Evolutionary conservation across 179 eudicot genomes (phyloP).

Genomic region (Pouteria campechiana): DNA sequence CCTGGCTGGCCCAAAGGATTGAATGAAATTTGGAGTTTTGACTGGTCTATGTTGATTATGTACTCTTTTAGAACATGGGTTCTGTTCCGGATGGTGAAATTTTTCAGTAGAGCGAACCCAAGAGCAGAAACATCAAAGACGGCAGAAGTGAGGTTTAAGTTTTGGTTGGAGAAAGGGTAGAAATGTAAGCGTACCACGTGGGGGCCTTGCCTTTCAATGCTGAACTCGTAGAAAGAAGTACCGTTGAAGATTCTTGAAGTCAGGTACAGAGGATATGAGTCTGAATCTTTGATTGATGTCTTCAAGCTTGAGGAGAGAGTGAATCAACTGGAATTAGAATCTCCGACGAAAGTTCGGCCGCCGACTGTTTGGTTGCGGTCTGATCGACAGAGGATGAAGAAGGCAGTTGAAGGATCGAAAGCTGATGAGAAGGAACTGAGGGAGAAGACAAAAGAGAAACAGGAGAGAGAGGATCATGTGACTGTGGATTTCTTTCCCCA

Average conservation of each 20-base stretch:
- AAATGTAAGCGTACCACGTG: constrained; percentile 73
- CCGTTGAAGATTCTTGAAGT: constrained; percentile 51
- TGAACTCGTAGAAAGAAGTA: constrained; percentile 30
- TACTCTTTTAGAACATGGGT: constrained; percentile 44
- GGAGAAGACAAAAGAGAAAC: constrained; percentile 4
- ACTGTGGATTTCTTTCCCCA: no score
- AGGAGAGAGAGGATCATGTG: no score
- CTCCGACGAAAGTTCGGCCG: constrained; percentile 43
- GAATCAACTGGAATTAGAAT: constrained; percentile 37
- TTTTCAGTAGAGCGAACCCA: constrained; percentile 35
- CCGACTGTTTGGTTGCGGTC: constrained; percentile 20
- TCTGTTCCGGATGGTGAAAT: constrained; percentile 16
- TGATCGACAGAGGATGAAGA: constrained; percentile 63
- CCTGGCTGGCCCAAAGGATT: constrained; percentile 19
- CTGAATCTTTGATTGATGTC: constrained; percentile 27
- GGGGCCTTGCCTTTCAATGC: constrained; percentile 30
- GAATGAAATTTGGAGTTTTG: constrained; percentile 35
- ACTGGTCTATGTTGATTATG: constrained; percentile 25
- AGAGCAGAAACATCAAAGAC: constrained; percentile 47
- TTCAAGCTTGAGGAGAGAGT: constrained; percentile 19
- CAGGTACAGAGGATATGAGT: constrained; percentile 30
- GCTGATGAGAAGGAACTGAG: constrained; percentile 5
- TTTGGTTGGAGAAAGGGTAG: constrained; percentile 28
- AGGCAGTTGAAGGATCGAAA: constrained; percentile 35
- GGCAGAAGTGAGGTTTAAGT: constrained; percentile 35